Conservation (phyloP, 2,329 filamentous ascomycete genomes). For the Colletotrichum ledebouriae region DNA sequence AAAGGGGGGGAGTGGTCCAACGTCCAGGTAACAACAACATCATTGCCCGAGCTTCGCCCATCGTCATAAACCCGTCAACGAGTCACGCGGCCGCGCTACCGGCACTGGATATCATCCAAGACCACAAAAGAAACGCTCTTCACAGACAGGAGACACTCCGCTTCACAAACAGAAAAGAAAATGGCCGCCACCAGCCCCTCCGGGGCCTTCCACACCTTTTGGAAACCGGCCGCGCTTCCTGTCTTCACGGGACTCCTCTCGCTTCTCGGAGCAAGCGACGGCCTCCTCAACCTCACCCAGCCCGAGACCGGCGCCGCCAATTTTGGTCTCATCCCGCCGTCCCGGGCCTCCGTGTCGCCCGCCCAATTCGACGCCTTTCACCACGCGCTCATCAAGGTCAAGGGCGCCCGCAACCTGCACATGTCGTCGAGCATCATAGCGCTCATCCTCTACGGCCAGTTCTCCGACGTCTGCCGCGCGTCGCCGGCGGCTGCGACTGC, state of each 20-base stretch:
- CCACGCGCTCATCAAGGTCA: constrained; percentile 37
- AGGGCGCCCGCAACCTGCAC: constrained; percentile 38
- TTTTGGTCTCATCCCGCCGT: constrained; percentile 34
- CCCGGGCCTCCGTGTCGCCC: constrained; percentile 18
- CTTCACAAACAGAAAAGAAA: neutral
- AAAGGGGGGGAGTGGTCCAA: neutral
- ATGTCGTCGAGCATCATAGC: constrained; percentile 35
- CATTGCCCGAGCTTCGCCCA: constrained; percentile 1
- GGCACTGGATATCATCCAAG: neutral
- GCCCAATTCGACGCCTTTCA: constrained; percentile 38
- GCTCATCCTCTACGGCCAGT: constrained; percentile 26
- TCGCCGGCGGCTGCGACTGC: constrained; percentile 27
- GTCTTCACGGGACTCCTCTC: constrained; percentile 36
- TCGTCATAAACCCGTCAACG: neutral
- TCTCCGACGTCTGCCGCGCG: constrained; percentile 28
- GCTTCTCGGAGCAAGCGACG: constrained; percentile 33
- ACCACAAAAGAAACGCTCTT: neutral
- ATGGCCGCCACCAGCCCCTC: constrained; percentile 15
- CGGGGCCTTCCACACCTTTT: constrained; percentile 1
- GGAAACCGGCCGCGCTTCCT: constrained; percentile 34
- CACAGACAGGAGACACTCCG: neutral
- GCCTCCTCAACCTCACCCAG: constrained; percentile 30
- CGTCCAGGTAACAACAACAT: constrained; percentile 16
- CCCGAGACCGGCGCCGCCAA: constrained; percentile 34
- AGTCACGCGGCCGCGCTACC: constrained; percentile 1